Conservation (phyloP, 1,284 basidiomycete species). For the Athelia psychrophila region DNA sequence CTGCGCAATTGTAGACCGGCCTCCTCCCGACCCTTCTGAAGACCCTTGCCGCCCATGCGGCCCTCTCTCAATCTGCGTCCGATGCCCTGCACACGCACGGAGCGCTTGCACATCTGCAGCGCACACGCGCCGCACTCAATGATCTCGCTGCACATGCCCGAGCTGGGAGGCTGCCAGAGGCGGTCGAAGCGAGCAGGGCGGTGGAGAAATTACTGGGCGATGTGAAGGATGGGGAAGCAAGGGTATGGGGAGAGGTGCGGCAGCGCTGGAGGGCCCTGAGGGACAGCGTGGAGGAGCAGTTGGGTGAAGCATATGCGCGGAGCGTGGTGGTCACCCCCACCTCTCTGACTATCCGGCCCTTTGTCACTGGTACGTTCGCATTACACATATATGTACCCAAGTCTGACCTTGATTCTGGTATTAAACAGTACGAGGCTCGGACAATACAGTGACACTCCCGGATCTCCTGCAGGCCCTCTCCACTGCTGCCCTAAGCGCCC, state of each 20-base stretch:
- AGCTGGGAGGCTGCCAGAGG: slow-evolving; percentile 59
- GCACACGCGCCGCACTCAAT: slow-evolving; percentile 44
- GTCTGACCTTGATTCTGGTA: slow-evolving; percentile 8
- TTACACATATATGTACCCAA: not conserved
- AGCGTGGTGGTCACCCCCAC: slow-evolving; percentile 50
- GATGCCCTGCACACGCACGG: slow-evolving; percentile 50
- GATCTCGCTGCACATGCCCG: slow-evolving; percentile 42
- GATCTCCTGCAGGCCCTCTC: slow-evolving; percentile 60
- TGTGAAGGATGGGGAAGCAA: too few species aligned
- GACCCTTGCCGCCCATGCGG: slow-evolving; percentile 52
- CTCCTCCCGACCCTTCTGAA: slow-evolving; percentile 54
- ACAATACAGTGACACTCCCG: slow-evolving; percentile 46
- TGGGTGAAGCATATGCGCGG: slow-evolving; percentile 64
- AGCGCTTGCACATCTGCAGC: slow-evolving; percentile 50
- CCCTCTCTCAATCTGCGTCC: slow-evolving; percentile 55
- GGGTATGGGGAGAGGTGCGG: slow-evolving; percentile 28
- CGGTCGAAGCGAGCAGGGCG: slow-evolving; percentile 38
- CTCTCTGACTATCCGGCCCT: slow-evolving; percentile 45
- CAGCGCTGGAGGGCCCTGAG: slow-evolving; percentile 49
- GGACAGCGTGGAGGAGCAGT: slow-evolving; percentile 66
- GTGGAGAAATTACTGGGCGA: slow-evolving; percentile 42
- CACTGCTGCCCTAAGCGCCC: slow-evolving; percentile 46
- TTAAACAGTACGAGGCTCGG: slow-evolving; percentile 59
- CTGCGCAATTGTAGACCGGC: slow-evolving; percentile 48
- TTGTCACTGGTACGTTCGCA: slow-evolving; percentile 50